A percentile compares a stretch with the other conserved stretches of the same genome.
Conservation (phyloP, 2,329 filamentous ascomycete species). For the Aspergillus fumigatus region DNA sequence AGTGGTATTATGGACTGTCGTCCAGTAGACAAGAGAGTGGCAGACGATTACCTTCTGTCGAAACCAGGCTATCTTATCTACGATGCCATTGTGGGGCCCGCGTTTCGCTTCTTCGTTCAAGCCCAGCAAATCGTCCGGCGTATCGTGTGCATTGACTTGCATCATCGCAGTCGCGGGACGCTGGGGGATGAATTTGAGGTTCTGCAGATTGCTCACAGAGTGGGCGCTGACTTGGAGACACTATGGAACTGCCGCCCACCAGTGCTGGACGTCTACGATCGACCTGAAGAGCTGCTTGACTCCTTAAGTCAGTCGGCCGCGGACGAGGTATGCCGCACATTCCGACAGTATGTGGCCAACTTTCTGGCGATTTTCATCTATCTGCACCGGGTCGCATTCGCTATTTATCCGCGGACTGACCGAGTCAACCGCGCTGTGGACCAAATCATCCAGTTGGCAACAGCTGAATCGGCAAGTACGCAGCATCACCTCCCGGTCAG, state of each 20-base stretch:
- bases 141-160: slow-evolving; percentile 33
- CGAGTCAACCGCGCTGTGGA: slow-evolving; percentile 32
- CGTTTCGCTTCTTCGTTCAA: slow-evolving; percentile 30
- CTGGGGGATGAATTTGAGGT: slow-evolving; percentile 37
- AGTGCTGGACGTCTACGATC: slow-evolving; percentile 29
- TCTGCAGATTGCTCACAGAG: slow-evolving; percentile 33
- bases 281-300: slow-evolving; percentile 23
- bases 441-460: slow-evolving; percentile 33
- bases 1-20: background rate
- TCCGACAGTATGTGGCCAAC: slow-evolving; percentile 32
- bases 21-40: slow-evolving; percentile 8
- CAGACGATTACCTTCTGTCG: slow-evolving; percentile 16
- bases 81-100: slow-evolving; percentile 27
- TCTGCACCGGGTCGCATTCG: slow-evolving; percentile 34
- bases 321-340: slow-evolving; percentile 25
- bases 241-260: slow-evolving; percentile 32
- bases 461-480: slow-evolving; percentile 19
- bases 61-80: slow-evolving; percentile 29
- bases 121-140: slow-evolving; percentile 32
- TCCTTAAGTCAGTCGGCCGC: slow-evolving; percentile 24
- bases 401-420: slow-evolving; percentile 35
- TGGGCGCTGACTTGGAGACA: slow-evolving; percentile 32
- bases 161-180: slow-evolving; percentile 36
- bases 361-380: slow-evolving; percentile 35
- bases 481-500: slow-evolving; percentile 22